Evolutionary conservation across 257 asterid species (phyloP).

Genomic region (Solanum rostratum): DNA sequence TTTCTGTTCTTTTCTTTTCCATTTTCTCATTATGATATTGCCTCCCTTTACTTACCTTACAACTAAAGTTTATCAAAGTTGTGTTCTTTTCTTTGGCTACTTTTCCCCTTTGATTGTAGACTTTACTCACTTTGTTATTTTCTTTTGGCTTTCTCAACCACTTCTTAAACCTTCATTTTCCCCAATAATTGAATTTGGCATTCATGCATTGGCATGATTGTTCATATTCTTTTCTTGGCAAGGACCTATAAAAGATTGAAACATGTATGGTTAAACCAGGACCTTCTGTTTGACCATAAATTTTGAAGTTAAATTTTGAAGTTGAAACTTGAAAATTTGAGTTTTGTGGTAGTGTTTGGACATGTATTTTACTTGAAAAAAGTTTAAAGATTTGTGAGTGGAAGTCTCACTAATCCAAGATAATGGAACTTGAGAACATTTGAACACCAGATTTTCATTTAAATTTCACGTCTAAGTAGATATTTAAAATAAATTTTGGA

Average conservation of each 20-base stretch:
- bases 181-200: not conserved
- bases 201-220: not conserved
- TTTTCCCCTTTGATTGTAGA: not conserved
- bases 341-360: too few species aligned
- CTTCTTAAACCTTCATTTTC: not conserved
- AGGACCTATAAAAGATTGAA: not conserved
- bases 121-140: not conserved
- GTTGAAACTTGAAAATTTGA: too few species aligned
- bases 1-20: too few species aligned
- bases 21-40: not conserved
- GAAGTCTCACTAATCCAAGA: too few species aligned
- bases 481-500: too few species aligned
- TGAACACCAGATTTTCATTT: too few species aligned
- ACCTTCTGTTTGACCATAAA: not conserved
- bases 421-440: too few species aligned
- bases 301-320: too few species aligned
- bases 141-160: not conserved
- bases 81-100: not conserved
- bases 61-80: not conserved
- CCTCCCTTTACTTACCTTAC: not conserved
- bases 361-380: too few species aligned
- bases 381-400: too few species aligned
- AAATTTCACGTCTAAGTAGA: too few species aligned
- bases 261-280: not conserved
- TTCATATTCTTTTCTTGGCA: not conserved